Conservation (phyloP, 169 alveolate species). For the Eimeria sp. region DNA sequence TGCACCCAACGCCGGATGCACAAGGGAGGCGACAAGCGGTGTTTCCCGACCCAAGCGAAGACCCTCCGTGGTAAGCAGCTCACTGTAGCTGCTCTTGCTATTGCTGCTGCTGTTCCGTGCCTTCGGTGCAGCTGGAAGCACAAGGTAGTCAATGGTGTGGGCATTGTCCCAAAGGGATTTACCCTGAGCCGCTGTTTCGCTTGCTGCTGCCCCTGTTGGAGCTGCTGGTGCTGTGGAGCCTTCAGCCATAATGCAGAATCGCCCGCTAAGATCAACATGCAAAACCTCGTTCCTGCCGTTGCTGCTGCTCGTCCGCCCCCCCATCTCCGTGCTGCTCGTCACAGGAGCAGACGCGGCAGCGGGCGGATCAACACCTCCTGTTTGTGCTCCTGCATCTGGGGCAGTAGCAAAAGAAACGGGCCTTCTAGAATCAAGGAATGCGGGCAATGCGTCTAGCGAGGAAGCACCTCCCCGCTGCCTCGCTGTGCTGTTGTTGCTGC, state of each 20-base stretch:
- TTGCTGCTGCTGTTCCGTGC: slow-evolving; percentile 36
- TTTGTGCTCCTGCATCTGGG: slow-evolving; percentile 2
- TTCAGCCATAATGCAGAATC: slow-evolving; percentile 57
- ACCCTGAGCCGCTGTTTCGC: background rate
- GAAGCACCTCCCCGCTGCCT: slow-evolving; percentile 9
- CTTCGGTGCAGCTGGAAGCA: slow-evolving; percentile 4
- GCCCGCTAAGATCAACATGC: slow-evolving; percentile 30
- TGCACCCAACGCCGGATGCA: slow-evolving; percentile 48
- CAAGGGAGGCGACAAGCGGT: slow-evolving; percentile 49
- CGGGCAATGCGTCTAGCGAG: background rate
- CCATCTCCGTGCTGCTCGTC: background rate
- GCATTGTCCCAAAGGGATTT: slow-evolving; percentile 48
- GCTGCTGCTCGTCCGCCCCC: background rate
- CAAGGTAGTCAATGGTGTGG: slow-evolving; percentile 36
- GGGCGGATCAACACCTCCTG: slow-evolving; percentile 12
- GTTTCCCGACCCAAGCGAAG: slow-evolving; percentile 16
- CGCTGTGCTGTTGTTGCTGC: slow-evolving; percentile 18
- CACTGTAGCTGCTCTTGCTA: slow-evolving; percentile 4
- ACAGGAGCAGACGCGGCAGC: slow-evolving; percentile 22
- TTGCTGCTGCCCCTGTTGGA: slow-evolving; percentile 8
- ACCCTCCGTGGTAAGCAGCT: slow-evolving; percentile 5
- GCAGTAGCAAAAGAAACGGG: slow-evolving; percentile 7
- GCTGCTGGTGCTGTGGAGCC: background rate
- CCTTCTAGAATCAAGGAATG: background rate
- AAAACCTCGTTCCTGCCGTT: background rate